Percentiles rank a stretch among this genome's conserved stretches.
These are phyloP conservation scores for Huntiella omanensis DNA, from an alignment of 2,329 filamentous ascomycete genomes.

Conservation along the genomic window DNA sequence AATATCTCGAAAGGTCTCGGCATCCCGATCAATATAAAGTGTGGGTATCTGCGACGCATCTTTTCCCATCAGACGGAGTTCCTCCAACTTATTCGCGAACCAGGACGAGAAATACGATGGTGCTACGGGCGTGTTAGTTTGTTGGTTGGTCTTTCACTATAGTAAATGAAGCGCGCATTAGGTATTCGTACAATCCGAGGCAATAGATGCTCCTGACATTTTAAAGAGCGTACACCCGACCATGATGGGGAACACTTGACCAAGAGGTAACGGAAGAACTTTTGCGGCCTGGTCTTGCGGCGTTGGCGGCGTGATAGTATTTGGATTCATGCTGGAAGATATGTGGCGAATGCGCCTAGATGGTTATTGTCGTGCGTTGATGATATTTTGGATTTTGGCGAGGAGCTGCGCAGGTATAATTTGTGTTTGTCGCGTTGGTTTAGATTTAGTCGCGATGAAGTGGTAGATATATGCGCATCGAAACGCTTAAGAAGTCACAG, in stretches of 20 bases:
- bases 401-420: no score
- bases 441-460: no score
- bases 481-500: no score
- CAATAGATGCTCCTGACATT: slow-evolving; percentile 53
- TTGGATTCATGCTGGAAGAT: no score
- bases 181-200: slow-evolving; percentile 40
- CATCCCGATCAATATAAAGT: slow-evolving; percentile 88
- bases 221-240: slow-evolving; percentile 55
- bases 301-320: no score
- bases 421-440: no score
- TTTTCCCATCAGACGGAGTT: slow-evolving; percentile 37
- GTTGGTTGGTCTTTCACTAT: no score
- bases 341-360: no score
- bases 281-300: slow-evolving; percentile 24
- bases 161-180: background rate
- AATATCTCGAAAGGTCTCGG: slow-evolving; percentile 74
- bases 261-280: slow-evolving; percentile 42
- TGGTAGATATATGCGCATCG: no score
- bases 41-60: slow-evolving; percentile 41
- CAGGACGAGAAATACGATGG: slow-evolving; percentile 94
- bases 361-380: no score
- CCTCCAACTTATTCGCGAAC: slow-evolving; percentile 64
- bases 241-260: slow-evolving; percentile 57
- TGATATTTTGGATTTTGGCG: no score
- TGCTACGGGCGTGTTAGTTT: slow-evolving; percentile 30